phyloP scores from a whole-genome alignment of 202 grass and related monocot genomes.

The Dendrocalamus latiflorus region DNA sequence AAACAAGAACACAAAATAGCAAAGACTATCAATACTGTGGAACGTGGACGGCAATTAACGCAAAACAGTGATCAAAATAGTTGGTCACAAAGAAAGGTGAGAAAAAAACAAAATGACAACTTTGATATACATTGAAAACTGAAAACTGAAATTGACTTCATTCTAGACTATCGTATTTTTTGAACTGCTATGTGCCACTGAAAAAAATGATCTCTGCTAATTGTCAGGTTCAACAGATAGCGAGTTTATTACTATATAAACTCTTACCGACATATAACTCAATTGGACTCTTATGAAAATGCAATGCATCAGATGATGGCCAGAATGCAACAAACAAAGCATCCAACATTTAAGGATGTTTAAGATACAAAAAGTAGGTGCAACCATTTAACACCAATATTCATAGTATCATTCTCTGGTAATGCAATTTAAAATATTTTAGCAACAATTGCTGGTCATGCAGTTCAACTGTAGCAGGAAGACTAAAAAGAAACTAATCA shows the following conservation, averaged over 20 bases:
- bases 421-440: background rate
- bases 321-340: constrained; percentile 9
- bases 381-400: background rate
- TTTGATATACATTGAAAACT: constrained; percentile 4
- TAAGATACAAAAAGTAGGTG: background rate
- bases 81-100: background rate
- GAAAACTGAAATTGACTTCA: background rate
- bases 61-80: background rate
- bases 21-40: background rate
- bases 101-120: background rate
- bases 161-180: background rate
- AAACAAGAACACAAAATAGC: constrained; percentile 6
- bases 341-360: background rate
- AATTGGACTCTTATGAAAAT: background rate
- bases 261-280: background rate
- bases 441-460: background rate
- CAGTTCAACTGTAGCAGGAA: background rate
- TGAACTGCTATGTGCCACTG: background rate
- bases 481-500: background rate
- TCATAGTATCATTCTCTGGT: background rate
- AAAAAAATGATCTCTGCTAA: background rate
- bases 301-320: constrained; percentile 4
- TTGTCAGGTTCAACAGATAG: background rate
- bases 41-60: background rate
- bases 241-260: background rate